phyloP scores from a whole-genome alignment of 192 early-diverging fungal genomes.

The Coemansia sp. region DNA sequence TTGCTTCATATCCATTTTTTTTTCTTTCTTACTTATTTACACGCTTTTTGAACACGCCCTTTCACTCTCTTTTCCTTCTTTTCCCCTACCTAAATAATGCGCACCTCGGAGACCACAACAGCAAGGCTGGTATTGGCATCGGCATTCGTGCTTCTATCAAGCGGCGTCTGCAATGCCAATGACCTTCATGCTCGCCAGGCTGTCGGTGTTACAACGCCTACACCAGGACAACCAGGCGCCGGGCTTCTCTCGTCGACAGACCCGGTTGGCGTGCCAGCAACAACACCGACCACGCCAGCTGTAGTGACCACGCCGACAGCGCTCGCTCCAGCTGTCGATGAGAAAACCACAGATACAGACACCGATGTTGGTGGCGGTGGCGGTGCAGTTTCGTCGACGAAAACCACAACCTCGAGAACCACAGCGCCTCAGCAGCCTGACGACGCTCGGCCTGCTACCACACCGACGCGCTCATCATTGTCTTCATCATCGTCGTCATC shows the following conservation, averaged over 20 bases:
- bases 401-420: conserved; percentile 3
- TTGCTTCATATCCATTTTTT: too few relatives aligned
- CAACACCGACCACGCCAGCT: conserved; percentile 2
- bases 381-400: neutral
- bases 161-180: conserved; percentile 1
- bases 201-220: neutral
- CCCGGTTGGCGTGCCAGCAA: neutral
- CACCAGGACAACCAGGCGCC: neutral
- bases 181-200: neutral
- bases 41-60: neutral
- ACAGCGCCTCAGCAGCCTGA: neutral
- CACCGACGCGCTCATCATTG: neutral
- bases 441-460: neutral
- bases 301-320: neutral
- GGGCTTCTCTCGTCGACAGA: neutral
- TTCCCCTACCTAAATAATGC: neutral
- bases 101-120: neutral
- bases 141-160: neutral
- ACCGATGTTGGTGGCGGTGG: neutral
- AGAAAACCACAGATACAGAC: neutral
- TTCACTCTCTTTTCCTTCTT: neutral
- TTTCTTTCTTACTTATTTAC: neutral
- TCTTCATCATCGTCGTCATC: neutral
- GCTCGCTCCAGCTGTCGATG: neutral
- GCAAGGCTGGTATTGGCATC: neutral